phyloP scores from a whole-genome alignment of 345 rosid species.

The Luvunga scandens region DNA sequence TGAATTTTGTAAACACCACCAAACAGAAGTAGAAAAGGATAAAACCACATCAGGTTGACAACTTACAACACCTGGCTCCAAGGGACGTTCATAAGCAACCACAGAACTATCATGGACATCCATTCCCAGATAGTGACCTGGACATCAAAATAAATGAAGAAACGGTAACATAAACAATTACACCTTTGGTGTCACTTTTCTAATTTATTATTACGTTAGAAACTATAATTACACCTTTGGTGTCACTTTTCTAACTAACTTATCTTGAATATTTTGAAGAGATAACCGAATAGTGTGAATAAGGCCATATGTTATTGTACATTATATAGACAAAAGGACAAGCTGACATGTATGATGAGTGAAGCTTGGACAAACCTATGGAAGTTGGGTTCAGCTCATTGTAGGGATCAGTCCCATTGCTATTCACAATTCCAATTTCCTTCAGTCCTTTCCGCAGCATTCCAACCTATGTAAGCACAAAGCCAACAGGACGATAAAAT shows the following conservation, averaged over 20 bases:
- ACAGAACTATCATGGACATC: slow-evolving; percentile 91
- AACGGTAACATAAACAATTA: background rate
- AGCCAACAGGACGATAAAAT: slow-evolving; percentile 13
- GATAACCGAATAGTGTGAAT: background rate
- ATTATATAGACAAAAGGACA: background rate
- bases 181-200: background rate
- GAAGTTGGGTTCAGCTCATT: slow-evolving; percentile 85
- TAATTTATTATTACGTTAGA: background rate
- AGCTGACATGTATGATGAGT: background rate
- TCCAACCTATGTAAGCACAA: slow-evolving; percentile 50
- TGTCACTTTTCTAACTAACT: background rate
- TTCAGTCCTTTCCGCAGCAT: slow-evolving; percentile 66
- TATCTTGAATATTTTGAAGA: background rate
- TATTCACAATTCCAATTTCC: slow-evolving; percentile 76
- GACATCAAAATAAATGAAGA: slow-evolving; percentile 20
- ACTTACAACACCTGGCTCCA: slow-evolving; percentile 96
- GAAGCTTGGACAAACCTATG: slow-evolving; percentile 53
- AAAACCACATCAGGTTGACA: background rate
- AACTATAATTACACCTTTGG: slow-evolving; percentile 4
- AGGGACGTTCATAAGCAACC: slow-evolving; percentile 63
- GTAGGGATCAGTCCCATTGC: slow-evolving; percentile 41
- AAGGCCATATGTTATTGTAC: background rate
- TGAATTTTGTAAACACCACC: background rate
- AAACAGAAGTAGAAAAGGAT: background rate
- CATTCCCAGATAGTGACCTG: slow-evolving; percentile 98